Evolutionary conservation across 1,284 basidiomycete species (phyloP).

Genomic region (Mycena sp.): DNA sequence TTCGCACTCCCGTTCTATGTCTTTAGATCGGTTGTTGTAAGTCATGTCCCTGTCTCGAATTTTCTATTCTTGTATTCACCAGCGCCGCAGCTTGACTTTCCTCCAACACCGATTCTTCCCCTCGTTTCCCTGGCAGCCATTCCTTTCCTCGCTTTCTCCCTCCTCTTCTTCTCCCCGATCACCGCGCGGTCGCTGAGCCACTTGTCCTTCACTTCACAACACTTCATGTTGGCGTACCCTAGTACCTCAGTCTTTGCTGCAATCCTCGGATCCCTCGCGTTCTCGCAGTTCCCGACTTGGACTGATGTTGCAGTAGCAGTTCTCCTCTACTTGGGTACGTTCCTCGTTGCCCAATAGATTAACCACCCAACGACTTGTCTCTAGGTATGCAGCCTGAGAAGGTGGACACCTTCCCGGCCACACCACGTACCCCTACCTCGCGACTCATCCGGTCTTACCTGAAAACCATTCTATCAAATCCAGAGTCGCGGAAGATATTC

Average conservation of each 20-base stretch:
- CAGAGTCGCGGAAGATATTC: conserved; percentile 95
- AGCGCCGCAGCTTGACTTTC: conserved; percentile 47
- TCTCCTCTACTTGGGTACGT: conserved; percentile 69
- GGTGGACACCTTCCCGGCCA: conserved; percentile 52
- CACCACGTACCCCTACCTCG: conserved; percentile 63
- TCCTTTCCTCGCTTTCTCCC: conserved; percentile 65
- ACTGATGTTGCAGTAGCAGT: conserved; percentile 60
- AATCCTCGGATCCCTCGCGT: conserved; percentile 61
- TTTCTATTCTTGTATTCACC: conserved; percentile 18
- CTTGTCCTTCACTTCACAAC: conserved; percentile 57
- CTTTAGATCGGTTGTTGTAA: conserved; percentile 65
- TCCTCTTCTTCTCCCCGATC: conserved; percentile 67
- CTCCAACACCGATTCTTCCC: conserved; percentile 54
- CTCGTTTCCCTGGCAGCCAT: conserved; percentile 63
- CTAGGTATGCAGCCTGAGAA: conserved; percentile 69
- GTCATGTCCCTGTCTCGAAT: conserved; percentile 33
- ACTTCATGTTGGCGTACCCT: conserved; percentile 65
- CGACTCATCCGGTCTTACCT: conserved; percentile 79
- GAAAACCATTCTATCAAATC: conserved; percentile 89
- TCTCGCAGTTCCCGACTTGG: conserved; percentile 63
- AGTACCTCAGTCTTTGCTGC: conserved; percentile 54
- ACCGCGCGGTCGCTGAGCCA: conserved; percentile 57
- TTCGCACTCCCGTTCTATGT: conserved; percentile 71
- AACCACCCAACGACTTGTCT: conserved; percentile 17
- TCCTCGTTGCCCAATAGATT: background rate